Percentiles rank a stretch among this genome's conserved stretches.
Conservation (phyloP, 2,329 filamentous ascomycete species). For the Parascedosporium putredinis region DNA sequence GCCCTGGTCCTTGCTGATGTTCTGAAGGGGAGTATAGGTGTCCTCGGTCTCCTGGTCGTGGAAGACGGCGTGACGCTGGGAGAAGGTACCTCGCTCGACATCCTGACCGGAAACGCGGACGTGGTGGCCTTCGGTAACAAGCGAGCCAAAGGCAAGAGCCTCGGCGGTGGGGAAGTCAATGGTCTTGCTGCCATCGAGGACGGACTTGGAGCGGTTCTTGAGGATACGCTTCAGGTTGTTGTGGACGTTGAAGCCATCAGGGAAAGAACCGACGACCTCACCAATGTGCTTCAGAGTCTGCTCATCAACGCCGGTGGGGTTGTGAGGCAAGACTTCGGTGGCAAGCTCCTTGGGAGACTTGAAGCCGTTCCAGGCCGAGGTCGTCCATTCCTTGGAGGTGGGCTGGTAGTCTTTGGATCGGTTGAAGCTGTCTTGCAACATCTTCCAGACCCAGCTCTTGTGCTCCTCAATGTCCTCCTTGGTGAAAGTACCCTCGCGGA, state of each 20-base stretch:
- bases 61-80: slow-evolving; percentile 91
- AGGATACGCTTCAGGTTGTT: slow-evolving; percentile 97
- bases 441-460: slow-evolving; percentile 99
- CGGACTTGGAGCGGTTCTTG: slow-evolving; percentile 77
- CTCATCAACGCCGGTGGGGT: slow-evolving; percentile 68
- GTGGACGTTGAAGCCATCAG: slow-evolving; percentile 82
- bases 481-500: slow-evolving; percentile 88
- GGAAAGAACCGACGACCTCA: slow-evolving; percentile 63
- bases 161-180: slow-evolving; percentile 98
- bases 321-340: slow-evolving; percentile 85
- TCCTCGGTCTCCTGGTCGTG: slow-evolving; percentile 93
- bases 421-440: slow-evolving; percentile 95
- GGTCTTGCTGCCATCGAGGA: slow-evolving; percentile 71
- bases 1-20: slow-evolving; percentile 83
- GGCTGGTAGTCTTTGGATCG: slow-evolving; percentile 97
- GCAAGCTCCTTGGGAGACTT: slow-evolving; percentile 97
- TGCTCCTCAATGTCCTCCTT: slow-evolving; percentile 98
- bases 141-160: slow-evolving; percentile 84
- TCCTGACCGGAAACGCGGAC: slow-evolving; percentile 97
- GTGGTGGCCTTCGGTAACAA: slow-evolving; percentile 89
- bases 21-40: slow-evolving; percentile 85
- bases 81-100: slow-evolving; percentile 98
- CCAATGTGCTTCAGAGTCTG: slow-evolving; percentile 73
- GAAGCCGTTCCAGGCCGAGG: slow-evolving; percentile 98
- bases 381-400: slow-evolving; percentile 95